A percentile compares a stretch with the other conserved stretches of the same genome.
These are phyloP conservation scores for Naganishia friedmannii DNA, from an alignment of 768 basidiomycete species.

Conservation along the genomic window DNA sequence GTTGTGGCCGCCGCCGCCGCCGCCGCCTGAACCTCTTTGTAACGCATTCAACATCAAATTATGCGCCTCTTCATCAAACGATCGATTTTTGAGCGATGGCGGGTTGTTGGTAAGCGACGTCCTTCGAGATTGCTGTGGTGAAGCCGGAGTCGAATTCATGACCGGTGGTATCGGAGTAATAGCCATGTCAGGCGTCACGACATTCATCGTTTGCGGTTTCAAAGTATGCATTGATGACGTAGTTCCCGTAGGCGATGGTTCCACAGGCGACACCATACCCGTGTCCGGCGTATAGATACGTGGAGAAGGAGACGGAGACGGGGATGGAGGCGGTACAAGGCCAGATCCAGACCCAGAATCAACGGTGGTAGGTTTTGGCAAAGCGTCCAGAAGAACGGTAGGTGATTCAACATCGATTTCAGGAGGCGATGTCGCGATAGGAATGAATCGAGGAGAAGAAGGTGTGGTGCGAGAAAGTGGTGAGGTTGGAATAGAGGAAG, in stretches of 20 bases:
- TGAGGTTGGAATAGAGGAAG: neutral
- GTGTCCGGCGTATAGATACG: neutral
- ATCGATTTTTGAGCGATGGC: conserved; percentile 13
- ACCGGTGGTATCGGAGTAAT: neutral
- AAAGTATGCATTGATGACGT: neutral
- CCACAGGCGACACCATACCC: conserved; percentile 1
- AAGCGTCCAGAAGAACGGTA: no score
- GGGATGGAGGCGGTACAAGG: conserved; percentile 7
- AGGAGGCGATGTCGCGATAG: neutral
- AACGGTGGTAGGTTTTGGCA: neutral
- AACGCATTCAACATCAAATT: conserved; percentile 59
- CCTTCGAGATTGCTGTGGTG: conserved; percentile 4
- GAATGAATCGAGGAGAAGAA: neutral
- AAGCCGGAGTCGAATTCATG: neutral
- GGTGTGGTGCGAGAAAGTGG: neutral
- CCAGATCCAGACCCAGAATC: conserved; percentile 7
- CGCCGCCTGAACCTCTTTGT: conserved; percentile 54
- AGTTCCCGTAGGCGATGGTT: neutral
- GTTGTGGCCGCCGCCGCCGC: conserved; percentile 37
- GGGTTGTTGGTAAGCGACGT: conserved; percentile 23
- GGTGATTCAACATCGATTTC: conserved; percentile 2
- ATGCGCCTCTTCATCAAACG: conserved; percentile 57
- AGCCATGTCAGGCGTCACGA: neutral
- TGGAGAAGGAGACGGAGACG: neutral
- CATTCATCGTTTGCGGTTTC: neutral